phyloP scores from a whole-genome alignment of 257 asterid species.

The Primulina tabacum region DNA sequence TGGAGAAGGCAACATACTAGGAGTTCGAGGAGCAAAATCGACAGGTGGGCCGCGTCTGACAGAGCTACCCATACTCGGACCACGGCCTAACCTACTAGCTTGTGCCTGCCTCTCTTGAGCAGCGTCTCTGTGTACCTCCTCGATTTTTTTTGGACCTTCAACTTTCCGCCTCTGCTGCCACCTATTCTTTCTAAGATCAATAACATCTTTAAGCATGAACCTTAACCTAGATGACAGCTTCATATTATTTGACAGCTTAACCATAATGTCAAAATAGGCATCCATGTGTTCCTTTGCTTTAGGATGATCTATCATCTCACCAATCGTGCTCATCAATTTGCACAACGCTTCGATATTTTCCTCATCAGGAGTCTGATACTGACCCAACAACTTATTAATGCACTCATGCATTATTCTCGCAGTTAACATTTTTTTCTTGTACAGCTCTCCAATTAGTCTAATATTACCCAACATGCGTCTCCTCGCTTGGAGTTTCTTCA shows the following conservation, averaged over 20 bases:
- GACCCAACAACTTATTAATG: constrained; percentile 74
- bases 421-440: constrained; percentile 93
- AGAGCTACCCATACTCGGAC: constrained; percentile 57
- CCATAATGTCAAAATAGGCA: constrained; percentile 59
- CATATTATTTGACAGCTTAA: constrained; percentile 63
- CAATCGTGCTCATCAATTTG: constrained; percentile 96
- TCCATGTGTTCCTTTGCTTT: constrained; percentile 81
- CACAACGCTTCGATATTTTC: constrained; percentile 90
- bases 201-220: constrained; percentile 87
- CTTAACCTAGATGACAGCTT: constrained; percentile 84
- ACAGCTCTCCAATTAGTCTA: constrained; percentile 87
- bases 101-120: constrained; percentile 94
- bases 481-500: constrained; percentile 61
- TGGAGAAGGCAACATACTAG: constrained; percentile 60
- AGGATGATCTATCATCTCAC: constrained; percentile 85
- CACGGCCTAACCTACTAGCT: constrained; percentile 60
- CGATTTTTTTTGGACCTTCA: constrained; percentile 96
- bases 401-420: constrained; percentile 96
- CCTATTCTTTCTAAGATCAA: constrained; percentile 88
- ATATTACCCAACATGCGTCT: constrained; percentile 92
- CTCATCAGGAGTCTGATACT: constrained; percentile 73
- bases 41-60: constrained; percentile 62
- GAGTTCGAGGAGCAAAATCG: constrained; percentile 68
- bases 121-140: constrained; percentile 92
- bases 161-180: constrained; percentile 99